Conservation (phyloP, 805 yeast species). For the Kluyveromyces aestuarii region DNA sequence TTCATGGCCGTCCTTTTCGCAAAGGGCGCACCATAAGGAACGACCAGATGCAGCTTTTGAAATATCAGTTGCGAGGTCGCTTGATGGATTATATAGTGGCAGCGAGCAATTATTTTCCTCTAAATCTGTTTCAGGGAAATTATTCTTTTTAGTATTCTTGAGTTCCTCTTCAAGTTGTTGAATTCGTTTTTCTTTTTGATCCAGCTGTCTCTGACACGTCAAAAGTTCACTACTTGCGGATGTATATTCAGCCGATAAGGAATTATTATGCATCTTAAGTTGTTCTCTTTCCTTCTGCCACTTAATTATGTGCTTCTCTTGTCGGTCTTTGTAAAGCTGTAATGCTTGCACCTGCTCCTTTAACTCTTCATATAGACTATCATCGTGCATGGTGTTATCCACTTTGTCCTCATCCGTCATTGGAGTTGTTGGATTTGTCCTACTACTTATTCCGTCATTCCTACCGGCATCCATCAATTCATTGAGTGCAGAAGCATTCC, state of each 20-base stretch:
- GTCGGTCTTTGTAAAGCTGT: constrained; percentile 7
- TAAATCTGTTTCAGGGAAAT: neutral
- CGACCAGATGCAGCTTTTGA: constrained; percentile 63
- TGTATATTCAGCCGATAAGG: constrained; percentile 21
- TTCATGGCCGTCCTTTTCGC: constrained; percentile 86
- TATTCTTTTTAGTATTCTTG: constrained; percentile 17
- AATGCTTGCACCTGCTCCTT: constrained; percentile 9
- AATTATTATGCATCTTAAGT: constrained; percentile 21
- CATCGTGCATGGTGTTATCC: neutral
- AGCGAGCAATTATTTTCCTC: constrained; percentile 18
- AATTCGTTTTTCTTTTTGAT: constrained; percentile 18
- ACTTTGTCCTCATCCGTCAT: constrained; percentile 1
- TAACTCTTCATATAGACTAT: neutral
- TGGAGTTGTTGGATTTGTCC: neutral
- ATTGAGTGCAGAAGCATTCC: neutral
- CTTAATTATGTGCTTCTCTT: constrained; percentile 10
- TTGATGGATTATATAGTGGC: constrained; percentile 14
- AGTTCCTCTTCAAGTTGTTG: constrained; percentile 25
- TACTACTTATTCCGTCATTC: neutral
- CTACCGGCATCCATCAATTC: constrained; percentile 12
- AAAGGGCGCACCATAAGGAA: constrained; percentile 80
- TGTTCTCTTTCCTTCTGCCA: constrained; percentile 24
- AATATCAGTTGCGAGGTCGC: constrained; percentile 10
- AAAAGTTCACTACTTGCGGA: constrained; percentile 20
- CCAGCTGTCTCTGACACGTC: constrained; percentile 17